Evolutionary conservation across 257 asterid genomes (phyloP).

Genomic region (Leonotis leonurus): DNA sequence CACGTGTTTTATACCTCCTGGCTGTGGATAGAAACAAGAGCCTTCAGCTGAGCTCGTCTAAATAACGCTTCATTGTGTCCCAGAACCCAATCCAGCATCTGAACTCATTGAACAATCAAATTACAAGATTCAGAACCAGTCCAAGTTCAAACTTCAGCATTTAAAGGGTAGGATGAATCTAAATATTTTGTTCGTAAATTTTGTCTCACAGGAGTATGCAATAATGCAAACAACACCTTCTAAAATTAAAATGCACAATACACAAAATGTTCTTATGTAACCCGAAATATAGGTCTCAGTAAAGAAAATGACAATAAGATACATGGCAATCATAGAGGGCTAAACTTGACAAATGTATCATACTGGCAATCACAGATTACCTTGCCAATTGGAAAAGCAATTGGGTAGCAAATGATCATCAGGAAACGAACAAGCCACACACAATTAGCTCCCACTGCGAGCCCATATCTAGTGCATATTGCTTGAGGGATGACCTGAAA

Average conservation of each 20-base stretch:
- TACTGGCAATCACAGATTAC: slow-evolving; percentile 39
- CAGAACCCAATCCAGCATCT: slow-evolving; percentile 82
- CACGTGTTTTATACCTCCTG: slow-evolving; percentile 56
- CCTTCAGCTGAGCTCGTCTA: slow-evolving; percentile 98
- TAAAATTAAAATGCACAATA: neutral
- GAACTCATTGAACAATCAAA: slow-evolving; percentile 15
- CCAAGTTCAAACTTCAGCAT: neutral
- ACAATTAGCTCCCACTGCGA: slow-evolving; percentile 86
- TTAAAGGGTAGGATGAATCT: too few relatives aligned
- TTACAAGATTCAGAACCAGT: neutral
- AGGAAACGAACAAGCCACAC: slow-evolving; percentile 88
- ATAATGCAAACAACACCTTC: too few relatives aligned
- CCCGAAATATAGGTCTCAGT: neutral
- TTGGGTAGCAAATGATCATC: slow-evolving; percentile 82
- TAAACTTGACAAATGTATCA: neutral
- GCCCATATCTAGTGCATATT: slow-evolving; percentile 96
- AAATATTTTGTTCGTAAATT: too few relatives aligned
- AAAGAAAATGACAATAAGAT: too few relatives aligned
- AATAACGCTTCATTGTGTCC: slow-evolving; percentile 93
- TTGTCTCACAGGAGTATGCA: too few relatives aligned
- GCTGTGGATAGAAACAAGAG: slow-evolving; percentile 94
- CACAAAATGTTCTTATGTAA: neutral
- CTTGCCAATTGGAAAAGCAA: slow-evolving; percentile 95
- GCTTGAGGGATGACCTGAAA: slow-evolving; percentile 98
- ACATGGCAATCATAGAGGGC: too few relatives aligned